A percentile compares a stretch with the other conserved stretches of the same genome.
Evolutionary conservation across 768 basidiomycete genomes (phyloP).

Genomic region (Leccinum variicolor): DNA sequence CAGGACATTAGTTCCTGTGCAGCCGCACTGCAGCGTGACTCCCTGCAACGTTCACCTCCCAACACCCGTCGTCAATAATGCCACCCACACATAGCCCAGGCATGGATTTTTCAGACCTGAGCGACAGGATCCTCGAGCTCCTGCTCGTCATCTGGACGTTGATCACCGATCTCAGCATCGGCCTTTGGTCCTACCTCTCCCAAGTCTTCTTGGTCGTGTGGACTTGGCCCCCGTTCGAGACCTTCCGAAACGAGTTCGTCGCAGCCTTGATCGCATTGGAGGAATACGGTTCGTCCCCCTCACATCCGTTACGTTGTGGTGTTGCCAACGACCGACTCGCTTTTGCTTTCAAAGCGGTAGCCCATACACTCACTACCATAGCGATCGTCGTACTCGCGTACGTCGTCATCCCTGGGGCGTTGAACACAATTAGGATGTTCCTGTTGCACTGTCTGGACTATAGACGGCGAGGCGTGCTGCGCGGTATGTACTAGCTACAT

Average conservation of each 20-base stretch:
- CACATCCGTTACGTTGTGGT: neutral
- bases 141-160: constrained; percentile 8
- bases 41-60: neutral
- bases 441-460: constrained; percentile 1
- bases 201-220: constrained; percentile 11
- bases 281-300: constrained; percentile 13
- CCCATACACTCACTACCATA: constrained; percentile 10
- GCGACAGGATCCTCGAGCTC: constrained; percentile 15
- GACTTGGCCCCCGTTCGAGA: constrained; percentile 22
- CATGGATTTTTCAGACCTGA: constrained; percentile 14
- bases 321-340: neutral
- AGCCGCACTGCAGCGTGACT: neutral
- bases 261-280: constrained; percentile 7
- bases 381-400: constrained; percentile 11
- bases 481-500: constrained; percentile 5
- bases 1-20: neutral
- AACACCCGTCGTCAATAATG: constrained; percentile 5
- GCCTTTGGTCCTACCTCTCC: constrained; percentile 8
- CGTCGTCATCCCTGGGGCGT: constrained; percentile 3
- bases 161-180: neutral
- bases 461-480: constrained; percentile 1
- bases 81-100: constrained; percentile 16
- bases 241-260: constrained; percentile 15
- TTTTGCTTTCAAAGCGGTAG: constrained; percentile 1
- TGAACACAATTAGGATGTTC: neutral